phyloP scores from a whole-genome alignment of 2,329 filamentous ascomycete genomes.

The Lojkania enalia region DNA sequence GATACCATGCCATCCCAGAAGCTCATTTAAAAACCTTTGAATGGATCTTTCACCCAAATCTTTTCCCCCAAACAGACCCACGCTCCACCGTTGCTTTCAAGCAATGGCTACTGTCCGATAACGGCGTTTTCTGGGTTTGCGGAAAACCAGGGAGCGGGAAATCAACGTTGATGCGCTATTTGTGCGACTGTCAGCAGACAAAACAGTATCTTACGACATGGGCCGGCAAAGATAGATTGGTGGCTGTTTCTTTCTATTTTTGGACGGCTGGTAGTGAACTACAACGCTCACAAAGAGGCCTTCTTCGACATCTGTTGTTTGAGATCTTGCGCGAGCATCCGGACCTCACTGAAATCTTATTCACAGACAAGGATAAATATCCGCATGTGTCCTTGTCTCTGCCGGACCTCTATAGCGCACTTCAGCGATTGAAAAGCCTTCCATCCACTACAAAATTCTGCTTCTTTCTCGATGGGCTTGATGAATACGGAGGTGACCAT shows the following conservation, averaged over 20 bases:
- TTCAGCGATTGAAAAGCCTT: not conserved
- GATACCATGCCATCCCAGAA: constrained; percentile 5
- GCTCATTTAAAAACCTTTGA: constrained; percentile 10
- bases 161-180: constrained; percentile 53
- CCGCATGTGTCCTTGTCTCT: not conserved
- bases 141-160: constrained; percentile 54
- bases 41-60: constrained; percentile 9
- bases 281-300: constrained; percentile 48
- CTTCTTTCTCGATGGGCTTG: constrained; percentile 21
- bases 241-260: constrained; percentile 47
- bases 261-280: constrained; percentile 46
- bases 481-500: constrained; percentile 15
- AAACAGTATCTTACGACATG: constrained; percentile 37
- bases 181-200: constrained; percentile 35
- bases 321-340: constrained; percentile 25
- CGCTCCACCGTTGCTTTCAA: constrained; percentile 6
- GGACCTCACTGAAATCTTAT: not conserved
- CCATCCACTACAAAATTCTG: not conserved
- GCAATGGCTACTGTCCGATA: constrained; percentile 8
- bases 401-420: not conserved
- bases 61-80: constrained; percentile 1
- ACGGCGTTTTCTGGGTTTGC: constrained; percentile 39
- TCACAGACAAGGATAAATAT: not conserved
- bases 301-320: constrained; percentile 44
- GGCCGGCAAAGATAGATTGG: constrained; percentile 36